Base-by-base conservation (phyloP, 805 yeast species). In the Maudiozyma barnettii region DNA sequence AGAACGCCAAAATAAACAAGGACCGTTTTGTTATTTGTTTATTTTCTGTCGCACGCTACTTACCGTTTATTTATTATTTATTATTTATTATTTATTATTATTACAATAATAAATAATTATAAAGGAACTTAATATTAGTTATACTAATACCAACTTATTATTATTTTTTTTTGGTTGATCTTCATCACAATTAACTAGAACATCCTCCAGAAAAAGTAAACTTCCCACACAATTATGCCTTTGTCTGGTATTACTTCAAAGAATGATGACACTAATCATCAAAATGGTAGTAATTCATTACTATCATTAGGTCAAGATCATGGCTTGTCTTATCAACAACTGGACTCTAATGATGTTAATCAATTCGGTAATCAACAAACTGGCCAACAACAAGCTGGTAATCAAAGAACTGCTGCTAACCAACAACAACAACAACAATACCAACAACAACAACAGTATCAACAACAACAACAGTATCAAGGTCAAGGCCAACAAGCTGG, bases 291-390 rank as follows among this genome's bases (percentile, higher is more conserved):
- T 35, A 29, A 19, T 18, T 16, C 20, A 4, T 19, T 45, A 36
- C n/a, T 41, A 21, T 18, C 39, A n/a, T 18, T 41, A 23, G 42
- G 38, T 20, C 58, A 55, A 44, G 61, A 58, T 35, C 56, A 56
- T 33, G 39, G 52, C 20, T 43, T 60, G 46, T 59, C 58, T 38
- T 60, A 55, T 33, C 63, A 58, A 35, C 59, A 53, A 38, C 40
- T 54, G 13, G 58, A 58, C 14, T 52, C 51, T 31, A 31, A 54
- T 39, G 55, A 54, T 37, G 19, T 45, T 41, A 43, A 43, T 37
- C 54, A 50, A 44, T 29, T 45, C n/a, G 45, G 47, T 23, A 46
- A 47, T 19, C 43, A 52, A 45, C 20, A 6, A n/a, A 6, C 53
- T 48, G 13, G 47, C 21, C 48, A 47, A 22, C 43, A 52, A 45